Evolutionary conservation across 441 rosid species (phyloP).

Genomic region (Syzygium malaccense): DNA sequence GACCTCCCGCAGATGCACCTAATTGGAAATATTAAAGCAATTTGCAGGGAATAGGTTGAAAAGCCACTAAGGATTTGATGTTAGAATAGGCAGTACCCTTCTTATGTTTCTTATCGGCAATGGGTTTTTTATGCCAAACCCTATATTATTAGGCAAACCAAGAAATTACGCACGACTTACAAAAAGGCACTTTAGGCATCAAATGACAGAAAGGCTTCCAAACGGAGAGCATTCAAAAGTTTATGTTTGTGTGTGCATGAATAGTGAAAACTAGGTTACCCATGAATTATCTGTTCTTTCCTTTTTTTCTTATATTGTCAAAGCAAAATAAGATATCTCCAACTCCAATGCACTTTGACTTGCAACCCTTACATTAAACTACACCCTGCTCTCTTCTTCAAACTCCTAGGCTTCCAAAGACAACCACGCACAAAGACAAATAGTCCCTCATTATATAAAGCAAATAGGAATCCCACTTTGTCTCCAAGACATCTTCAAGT

Average conservation of each 20-base stretch:
- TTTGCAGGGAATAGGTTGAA: not conserved
- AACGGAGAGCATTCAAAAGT: not conserved
- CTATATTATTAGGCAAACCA: not conserved
- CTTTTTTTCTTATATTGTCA: not conserved
- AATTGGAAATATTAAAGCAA: not conserved
- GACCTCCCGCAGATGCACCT: not conserved
- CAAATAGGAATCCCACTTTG: not conserved
- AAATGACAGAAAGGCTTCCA: not conserved
- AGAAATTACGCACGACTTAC: not conserved
- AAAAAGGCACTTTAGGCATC: not conserved
- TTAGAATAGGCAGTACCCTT: not conserved
- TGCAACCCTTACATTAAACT: not conserved
- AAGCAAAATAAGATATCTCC: not conserved
- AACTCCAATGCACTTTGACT: not conserved
- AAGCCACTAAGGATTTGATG: not conserved
- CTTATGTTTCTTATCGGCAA: not conserved
- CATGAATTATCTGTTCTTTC: not conserved
- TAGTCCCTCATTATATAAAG: not conserved
- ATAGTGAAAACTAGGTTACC: not conserved
- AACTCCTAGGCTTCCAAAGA: not conserved
- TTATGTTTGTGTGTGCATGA: not conserved
- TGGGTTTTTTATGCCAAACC: not conserved
- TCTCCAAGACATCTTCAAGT: not conserved
- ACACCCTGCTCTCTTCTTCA: not conserved
- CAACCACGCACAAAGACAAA: not conserved